Conservation (phyloP, 2,329 filamentous ascomycete genomes). For the Cladosporium sp. region DNA sequence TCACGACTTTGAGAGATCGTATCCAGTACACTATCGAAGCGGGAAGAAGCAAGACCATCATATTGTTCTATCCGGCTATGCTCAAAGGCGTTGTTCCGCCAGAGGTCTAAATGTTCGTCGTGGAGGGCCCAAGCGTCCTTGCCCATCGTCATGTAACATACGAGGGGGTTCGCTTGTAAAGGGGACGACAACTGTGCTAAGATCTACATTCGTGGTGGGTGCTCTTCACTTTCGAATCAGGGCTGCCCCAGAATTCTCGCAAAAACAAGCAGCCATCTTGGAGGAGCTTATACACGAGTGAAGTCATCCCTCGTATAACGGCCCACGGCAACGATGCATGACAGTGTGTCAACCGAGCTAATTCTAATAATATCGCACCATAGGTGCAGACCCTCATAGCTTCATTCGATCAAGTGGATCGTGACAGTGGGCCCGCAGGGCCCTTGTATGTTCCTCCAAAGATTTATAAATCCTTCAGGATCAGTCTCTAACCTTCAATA, state of each 20-base stretch:
- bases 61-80: neutral
- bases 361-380: neutral
- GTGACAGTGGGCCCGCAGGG: neutral
- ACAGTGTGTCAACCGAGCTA: neutral
- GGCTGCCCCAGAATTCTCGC: neutral
- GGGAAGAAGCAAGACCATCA: neutral
- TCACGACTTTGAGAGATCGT: neutral
- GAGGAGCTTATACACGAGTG: slow-evolving; percentile 3
- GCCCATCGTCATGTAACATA: slow-evolving; percentile 3
- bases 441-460: neutral
- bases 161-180: neutral
- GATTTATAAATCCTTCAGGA: slow-evolving; percentile 5
- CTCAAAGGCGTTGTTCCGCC: neutral
- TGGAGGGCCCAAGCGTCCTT: neutral
- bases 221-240: neutral
- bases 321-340: neutral
- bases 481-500: neutral
- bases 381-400: slow-evolving; percentile 3
- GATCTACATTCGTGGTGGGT: neutral
- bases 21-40: neutral
- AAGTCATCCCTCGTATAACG: slow-evolving; percentile 10
- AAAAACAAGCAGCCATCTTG: neutral
- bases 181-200: neutral
- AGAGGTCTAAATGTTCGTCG: neutral
- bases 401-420: neutral